Evolutionary conservation across 2,329 filamentous ascomycete genomes (phyloP).

Genomic region (Aureobasidium zeae): DNA sequence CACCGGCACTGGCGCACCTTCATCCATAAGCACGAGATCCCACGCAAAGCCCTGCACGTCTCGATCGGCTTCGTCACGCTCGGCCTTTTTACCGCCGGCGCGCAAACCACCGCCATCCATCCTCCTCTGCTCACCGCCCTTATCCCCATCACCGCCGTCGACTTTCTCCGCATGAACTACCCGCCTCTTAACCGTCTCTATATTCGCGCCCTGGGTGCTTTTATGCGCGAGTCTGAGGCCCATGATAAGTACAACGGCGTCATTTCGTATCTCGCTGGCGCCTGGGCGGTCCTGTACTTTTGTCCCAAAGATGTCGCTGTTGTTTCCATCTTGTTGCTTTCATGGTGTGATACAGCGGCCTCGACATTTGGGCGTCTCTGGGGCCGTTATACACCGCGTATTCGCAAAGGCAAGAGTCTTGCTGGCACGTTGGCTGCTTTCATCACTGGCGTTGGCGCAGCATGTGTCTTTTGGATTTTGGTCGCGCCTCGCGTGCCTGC

Average conservation of each 20-base stretch:
- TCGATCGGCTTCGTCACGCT: constrained; percentile 93
- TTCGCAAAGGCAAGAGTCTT: constrained; percentile 81
- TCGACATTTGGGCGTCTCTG: constrained; percentile 87
- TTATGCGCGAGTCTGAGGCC: constrained; percentile 97
- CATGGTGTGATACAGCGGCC: constrained; percentile 96
- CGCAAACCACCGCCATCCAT: constrained; percentile 67
- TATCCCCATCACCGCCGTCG: constrained; percentile 72
- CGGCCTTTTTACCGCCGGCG: constrained; percentile 71
- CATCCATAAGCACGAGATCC: constrained; percentile 88
- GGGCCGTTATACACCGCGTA: constrained; percentile 76
- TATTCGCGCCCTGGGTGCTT: constrained; percentile 70
- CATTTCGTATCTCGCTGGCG: constrained; percentile 89
- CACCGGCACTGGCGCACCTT: constrained; percentile 86
- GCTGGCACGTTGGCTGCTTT: constrained; percentile 83
- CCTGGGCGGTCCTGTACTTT: constrained; percentile 75
- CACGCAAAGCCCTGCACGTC: constrained; percentile 84
- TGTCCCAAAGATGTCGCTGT: constrained; percentile 91
- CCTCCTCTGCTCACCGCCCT: constrained; percentile 74
- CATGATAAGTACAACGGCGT: constrained; percentile 83
- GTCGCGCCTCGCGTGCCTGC: constrained; percentile 50
- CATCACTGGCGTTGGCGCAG: constrained; percentile 70
- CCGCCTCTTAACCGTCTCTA: constrained; percentile 72
- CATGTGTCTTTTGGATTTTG: constrained; percentile 80
- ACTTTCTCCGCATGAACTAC: constrained; percentile 67
- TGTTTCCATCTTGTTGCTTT: constrained; percentile 79